phyloP scores from a whole-genome alignment of 306 rosid genomes.

The Myrica gale region DNA sequence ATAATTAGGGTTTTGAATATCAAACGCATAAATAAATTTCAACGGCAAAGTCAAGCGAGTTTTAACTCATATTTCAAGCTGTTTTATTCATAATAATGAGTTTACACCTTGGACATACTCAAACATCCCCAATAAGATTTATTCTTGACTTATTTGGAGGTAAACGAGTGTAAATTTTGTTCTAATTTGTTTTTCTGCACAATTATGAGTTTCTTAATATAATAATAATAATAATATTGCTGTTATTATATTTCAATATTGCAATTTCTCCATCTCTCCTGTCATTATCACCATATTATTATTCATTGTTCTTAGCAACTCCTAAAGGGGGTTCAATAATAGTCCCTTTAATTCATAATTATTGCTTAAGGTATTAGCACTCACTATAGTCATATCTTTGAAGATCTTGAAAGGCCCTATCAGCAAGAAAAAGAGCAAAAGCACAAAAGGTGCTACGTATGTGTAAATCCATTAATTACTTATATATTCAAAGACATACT shows the following conservation, averaged over 20 bases:
- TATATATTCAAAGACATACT: neutral
- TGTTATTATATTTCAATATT: neutral
- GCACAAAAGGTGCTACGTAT: slow-evolving; percentile 8
- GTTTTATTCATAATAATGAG: no score
- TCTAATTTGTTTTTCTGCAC: no score
- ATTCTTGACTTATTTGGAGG: no score
- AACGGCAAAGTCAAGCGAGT: no score
- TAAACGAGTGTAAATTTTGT: no score
- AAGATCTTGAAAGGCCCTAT: slow-evolving; percentile 38
- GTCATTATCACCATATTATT: slow-evolving; percentile 29
- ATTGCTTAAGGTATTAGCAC: slow-evolving; percentile 20
- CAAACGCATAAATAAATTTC: no score
- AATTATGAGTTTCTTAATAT: no score
- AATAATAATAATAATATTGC: no score
- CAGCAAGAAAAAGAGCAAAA: slow-evolving; percentile 11
- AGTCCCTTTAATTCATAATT: slow-evolving; percentile 28
- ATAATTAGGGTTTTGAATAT: no score
- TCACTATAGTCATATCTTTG: slow-evolving; percentile 39
- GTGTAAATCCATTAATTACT: slow-evolving; percentile 1
- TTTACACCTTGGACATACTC: no score
- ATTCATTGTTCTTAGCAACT: neutral
- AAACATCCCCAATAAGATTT: no score
- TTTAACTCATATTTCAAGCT: no score
- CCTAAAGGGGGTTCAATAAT: slow-evolving; percentile 12
- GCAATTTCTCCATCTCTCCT: slow-evolving; percentile 12